Base-by-base conservation (phyloP, 148 eudicot genomes). In the Fagopyrum homotropicum region DNA sequence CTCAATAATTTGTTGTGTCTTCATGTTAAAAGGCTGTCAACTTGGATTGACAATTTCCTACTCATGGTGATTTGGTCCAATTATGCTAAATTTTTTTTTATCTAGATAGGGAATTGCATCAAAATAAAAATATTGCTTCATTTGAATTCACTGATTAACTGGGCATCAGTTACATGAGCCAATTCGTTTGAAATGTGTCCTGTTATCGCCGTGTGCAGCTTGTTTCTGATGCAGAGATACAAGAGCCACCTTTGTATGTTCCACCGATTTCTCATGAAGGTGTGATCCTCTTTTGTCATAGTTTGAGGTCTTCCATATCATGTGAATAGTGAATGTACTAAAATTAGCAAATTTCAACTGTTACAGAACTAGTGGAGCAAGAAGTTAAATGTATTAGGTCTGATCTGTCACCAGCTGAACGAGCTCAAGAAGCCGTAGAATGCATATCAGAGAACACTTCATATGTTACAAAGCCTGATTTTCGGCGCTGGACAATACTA, bases 141-240 rank as follows among this genome's bases (percentile, higher is more conserved):
- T 14, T 15, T 40, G 26, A 49, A 35, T 51, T 52, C 44, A 11
- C 43, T 56, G 15, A 29, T 16, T 12, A 16, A 29, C 30, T 40
- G 43, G 46, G 35, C 10, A 35, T 54, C 61, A 44, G 43, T 59
- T 60, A 45, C 9, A 44, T 59, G 1, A 40, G 70, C 26, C 71
- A 48, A 2, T 16, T 77, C 17, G 56, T 14, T 19, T 55, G 19
- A 54, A 66, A 12, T 72, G 30, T 72, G 64, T 19, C 63, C 54
- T 57, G 54, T 47, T 35, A 72, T 75, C 79, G 22, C 63, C 63
- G 69, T 83, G 77, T 84, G 90, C 92, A 96, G 98, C 89, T 96
- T 77, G 90, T 96, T 81, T 86, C 98, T 77, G 86, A 75, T 82
- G 97, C 90, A 46, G 98, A 92, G 73, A 72, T 96, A 76, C 85